A percentile compares a stretch with the other conserved stretches of the same genome.
These are phyloP conservation scores for Teunomyces barrocoloradensis DNA, from an alignment of 805 yeast species.

Conservation along the genomic window DNA sequence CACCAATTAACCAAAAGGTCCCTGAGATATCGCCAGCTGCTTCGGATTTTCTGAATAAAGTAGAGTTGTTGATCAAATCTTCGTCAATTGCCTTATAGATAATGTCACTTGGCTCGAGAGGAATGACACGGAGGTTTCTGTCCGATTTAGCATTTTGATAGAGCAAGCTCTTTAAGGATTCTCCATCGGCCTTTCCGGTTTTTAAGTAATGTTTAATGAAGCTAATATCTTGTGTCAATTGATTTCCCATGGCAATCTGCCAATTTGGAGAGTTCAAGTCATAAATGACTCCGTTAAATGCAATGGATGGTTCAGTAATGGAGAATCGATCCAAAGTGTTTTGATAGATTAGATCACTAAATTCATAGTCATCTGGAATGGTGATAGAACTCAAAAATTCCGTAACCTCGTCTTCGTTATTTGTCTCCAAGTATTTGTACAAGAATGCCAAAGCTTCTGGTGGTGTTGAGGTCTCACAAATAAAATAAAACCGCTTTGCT, in stretches of 20 bases:
- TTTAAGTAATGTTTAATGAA: constrained; percentile 26
- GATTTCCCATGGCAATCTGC: constrained; percentile 53
- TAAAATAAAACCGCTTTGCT: constrained; percentile 33
- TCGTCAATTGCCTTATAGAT: constrained; percentile 29
- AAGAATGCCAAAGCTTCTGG: constrained; percentile 40
- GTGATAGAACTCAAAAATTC: constrained; percentile 18
- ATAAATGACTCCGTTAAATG: constrained; percentile 71
- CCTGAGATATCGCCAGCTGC: constrained; percentile 40
- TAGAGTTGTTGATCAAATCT: constrained; percentile 25
- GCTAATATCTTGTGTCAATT: constrained; percentile 52
- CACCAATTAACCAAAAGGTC: constrained; percentile 57
- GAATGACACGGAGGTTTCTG: constrained; percentile 45
- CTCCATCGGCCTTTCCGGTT: constrained; percentile 21
- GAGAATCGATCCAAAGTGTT: constrained; percentile 28
- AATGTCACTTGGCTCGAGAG: constrained; percentile 30
- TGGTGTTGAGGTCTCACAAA: constrained; percentile 26
- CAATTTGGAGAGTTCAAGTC: constrained; percentile 50
- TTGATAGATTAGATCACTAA: constrained; percentile 16
- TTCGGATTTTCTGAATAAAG: constrained; percentile 15
- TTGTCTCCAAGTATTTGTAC: constrained; percentile 33
- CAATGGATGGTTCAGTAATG: constrained; percentile 48
- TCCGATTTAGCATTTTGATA: constrained; percentile 38
- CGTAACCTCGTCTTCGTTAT: constrained; percentile 22
- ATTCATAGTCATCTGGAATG: constrained; percentile 16
- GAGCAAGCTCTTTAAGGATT: constrained; percentile 38